Conservation (phyloP, 768 basidiomycete genomes). For the Cantharellus anzutake region DNA sequence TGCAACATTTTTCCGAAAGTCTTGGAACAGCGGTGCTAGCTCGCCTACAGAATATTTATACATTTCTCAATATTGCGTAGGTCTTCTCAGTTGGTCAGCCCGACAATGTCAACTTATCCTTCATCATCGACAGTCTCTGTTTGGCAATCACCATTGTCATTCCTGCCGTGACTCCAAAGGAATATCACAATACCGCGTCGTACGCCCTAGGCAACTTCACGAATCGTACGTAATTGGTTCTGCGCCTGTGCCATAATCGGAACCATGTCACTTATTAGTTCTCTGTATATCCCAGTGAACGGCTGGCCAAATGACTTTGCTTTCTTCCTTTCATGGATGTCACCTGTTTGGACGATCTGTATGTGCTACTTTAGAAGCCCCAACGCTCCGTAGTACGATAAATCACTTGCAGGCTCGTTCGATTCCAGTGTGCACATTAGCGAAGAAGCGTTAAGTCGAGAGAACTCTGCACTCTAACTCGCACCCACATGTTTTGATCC, state of each 20-base stretch:
- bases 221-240: no score
- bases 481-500: neutral
- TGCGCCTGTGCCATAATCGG: no score
- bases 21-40: conserved; percentile 48
- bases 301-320: conserved; percentile 42
- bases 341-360: conserved; percentile 32
- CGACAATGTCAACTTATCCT: no score
- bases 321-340: conserved; percentile 33
- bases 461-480: neutral
- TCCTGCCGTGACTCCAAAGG: no score
- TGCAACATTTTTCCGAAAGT: conserved; percentile 15
- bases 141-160: no score
- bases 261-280: neutral
- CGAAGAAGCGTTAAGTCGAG: conserved; percentile 32
- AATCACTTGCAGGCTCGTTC: conserved; percentile 20
- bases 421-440: conserved; percentile 49
- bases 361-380: conserved; percentile 6
- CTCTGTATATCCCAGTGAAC: conserved; percentile 19
- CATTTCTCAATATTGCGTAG: conserved; percentile 48
- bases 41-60: conserved; percentile 49
- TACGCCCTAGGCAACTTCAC: no score
- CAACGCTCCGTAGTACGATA: neutral
- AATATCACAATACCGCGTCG: no score
- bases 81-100: conserved; percentile 15
- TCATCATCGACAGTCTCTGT: no score